Conservation (phyloP, 2,329 filamentous ascomycete species). For the Trichoderma koningiopsis region DNA sequence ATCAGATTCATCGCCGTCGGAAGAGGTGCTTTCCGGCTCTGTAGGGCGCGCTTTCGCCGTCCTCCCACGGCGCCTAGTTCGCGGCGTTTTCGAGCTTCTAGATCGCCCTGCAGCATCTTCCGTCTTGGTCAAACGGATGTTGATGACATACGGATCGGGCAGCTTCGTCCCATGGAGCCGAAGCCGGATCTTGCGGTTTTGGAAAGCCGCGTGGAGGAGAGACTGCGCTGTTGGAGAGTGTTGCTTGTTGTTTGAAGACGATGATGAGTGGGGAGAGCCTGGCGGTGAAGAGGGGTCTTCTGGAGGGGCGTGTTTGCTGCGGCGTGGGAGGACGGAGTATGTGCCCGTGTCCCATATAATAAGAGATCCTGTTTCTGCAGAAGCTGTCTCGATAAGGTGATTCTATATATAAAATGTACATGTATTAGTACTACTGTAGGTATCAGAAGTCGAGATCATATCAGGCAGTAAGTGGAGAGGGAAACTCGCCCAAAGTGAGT, state of each 20-base stretch:
- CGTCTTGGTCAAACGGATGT: slow-evolving; percentile 53
- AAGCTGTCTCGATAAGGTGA: slow-evolving; percentile 62
- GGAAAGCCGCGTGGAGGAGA: slow-evolving; percentile 56
- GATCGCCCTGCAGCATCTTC: slow-evolving; percentile 44
- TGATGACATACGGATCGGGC: slow-evolving; percentile 55
- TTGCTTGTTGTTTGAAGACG: slow-evolving; percentile 29
- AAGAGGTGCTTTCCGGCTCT: slow-evolving; percentile 31
- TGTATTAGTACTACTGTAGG: background rate
- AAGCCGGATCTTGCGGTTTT: slow-evolving; percentile 58
- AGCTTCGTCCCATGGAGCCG: slow-evolving; percentile 57
- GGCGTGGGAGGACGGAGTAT: slow-evolving; percentile 55
- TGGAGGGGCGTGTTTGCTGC: slow-evolving; percentile 38
- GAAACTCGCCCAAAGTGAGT: slow-evolving; percentile 58
- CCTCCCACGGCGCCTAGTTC: slow-evolving; percentile 26
- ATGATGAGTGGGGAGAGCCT: slow-evolving; percentile 29
- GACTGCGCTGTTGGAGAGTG: slow-evolving; percentile 43
- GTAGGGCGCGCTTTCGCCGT: background rate
- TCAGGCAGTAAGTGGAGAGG: background rate
- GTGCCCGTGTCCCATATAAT: slow-evolving; percentile 66
- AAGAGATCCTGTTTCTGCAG: slow-evolving; percentile 56
- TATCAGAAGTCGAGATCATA: background rate
- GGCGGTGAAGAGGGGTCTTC: slow-evolving; percentile 38
- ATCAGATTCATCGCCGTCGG: slow-evolving; percentile 30
- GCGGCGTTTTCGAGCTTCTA: slow-evolving; percentile 29
- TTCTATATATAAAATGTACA: slow-evolving; percentile 48